Conservation (phyloP, 73 alveolate species). For the Stentor coeruleus region DNA sequence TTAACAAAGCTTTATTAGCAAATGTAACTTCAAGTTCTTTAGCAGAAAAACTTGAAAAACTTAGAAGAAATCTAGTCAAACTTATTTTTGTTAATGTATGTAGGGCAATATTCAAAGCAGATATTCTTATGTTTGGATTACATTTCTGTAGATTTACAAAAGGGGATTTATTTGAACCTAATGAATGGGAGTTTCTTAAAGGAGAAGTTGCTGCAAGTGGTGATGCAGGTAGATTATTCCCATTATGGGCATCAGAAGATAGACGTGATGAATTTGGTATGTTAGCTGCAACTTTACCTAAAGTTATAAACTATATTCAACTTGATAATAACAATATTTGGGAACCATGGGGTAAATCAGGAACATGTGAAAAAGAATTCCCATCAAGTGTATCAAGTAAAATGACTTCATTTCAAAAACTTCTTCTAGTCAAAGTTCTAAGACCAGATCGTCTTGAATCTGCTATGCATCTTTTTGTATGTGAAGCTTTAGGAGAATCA, state of each 20-base stretch:
- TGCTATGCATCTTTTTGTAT: slow-evolving; percentile 92
- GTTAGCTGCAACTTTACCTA: slow-evolving; percentile 80
- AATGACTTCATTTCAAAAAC: slow-evolving; percentile 92
- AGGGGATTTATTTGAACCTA: slow-evolving; percentile 78
- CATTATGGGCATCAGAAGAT: slow-evolving; percentile 94
- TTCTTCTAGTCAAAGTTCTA: slow-evolving; percentile 92
- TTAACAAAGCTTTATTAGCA: slow-evolving; percentile 86
- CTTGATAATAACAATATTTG: slow-evolving; percentile 68
- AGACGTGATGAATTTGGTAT: slow-evolving; percentile 84
- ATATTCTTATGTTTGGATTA: slow-evolving; percentile 96
- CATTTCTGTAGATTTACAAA: slow-evolving; percentile 88
- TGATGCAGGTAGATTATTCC: slow-evolving; percentile 60
- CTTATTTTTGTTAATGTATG: slow-evolving; percentile 46
- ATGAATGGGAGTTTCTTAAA: slow-evolving; percentile 97
- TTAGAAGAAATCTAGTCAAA: slow-evolving; percentile 58
- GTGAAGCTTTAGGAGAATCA: slow-evolving; percentile 90
- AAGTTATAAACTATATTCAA: slow-evolving; percentile 52
- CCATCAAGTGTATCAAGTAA: slow-evolving; percentile 61
- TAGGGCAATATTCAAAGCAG: slow-evolving; percentile 96
- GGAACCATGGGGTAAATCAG: slow-evolving; percentile 72
- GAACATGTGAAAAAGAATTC: slow-evolving; percentile 81
- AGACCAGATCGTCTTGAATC: slow-evolving; percentile 99
- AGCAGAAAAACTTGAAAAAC: slow-evolving; percentile 76
- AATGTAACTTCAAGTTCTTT: slow-evolving; percentile 65
- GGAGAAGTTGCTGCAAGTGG: slow-evolving; percentile 87